These are phyloP conservation scores for Cerioporus squamosus DNA, from an alignment of 1,284 basidiomycete genomes.

Conservation along the genomic window DNA sequence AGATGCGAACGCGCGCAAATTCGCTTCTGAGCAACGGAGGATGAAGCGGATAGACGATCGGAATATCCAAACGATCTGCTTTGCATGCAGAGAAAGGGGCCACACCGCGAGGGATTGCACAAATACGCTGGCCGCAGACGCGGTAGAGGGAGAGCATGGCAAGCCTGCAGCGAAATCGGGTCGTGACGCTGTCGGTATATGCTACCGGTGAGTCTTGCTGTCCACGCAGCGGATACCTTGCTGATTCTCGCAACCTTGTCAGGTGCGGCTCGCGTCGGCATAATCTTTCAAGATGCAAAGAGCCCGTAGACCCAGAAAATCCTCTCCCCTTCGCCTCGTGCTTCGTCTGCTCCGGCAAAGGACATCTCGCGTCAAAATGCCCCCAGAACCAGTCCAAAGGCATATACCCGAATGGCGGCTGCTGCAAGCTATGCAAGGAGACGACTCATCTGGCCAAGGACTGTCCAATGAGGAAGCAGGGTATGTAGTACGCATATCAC, in stretches of 20 bases:
- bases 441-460: constrained; percentile 88
- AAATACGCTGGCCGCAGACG: constrained; percentile 43
- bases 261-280: constrained; percentile 88
- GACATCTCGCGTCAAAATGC: constrained; percentile 84
- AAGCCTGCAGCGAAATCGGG: constrained; percentile 28
- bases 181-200: constrained; percentile 64
- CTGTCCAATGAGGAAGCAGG: constrained; percentile 70
- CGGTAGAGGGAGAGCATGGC: constrained; percentile 32
- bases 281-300: constrained; percentile 77
- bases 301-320: constrained; percentile 62
- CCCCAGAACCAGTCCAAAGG: constrained; percentile 82
- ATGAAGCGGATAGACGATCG: constrained; percentile 70
- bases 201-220: constrained; percentile 70
- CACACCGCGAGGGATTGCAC: constrained; percentile 88
- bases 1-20: constrained; percentile 27
- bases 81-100: constrained; percentile 85
- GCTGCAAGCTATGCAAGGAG: constrained; percentile 86
- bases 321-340: constrained; percentile 90
- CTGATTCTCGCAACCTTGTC: too few species aligned
- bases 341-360: constrained; percentile 84
- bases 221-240: not conserved
- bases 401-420: constrained; percentile 90
- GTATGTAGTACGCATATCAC: constrained; percentile 38
- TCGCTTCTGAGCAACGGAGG: constrained; percentile 63
- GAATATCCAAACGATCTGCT: constrained; percentile 72